These are phyloP conservation scores for Lichtheimia ramosa DNA, from an alignment of 371 early-diverging fungal species.

Conservation along the genomic window DNA sequence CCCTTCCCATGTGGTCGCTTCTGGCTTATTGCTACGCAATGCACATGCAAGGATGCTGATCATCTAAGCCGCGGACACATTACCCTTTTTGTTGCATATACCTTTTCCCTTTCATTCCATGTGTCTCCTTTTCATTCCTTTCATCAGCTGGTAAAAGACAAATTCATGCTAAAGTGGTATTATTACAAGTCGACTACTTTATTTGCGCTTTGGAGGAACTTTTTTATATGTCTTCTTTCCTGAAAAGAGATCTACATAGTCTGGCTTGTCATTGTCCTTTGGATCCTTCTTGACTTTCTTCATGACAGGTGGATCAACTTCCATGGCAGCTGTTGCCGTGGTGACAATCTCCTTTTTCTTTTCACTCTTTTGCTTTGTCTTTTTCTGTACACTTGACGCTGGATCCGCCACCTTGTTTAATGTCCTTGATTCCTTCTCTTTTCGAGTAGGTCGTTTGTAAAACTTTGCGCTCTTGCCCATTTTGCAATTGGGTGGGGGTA, in stretches of 20 bases:
- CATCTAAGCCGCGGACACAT: no score
- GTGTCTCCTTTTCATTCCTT: no score
- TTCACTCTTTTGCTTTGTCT: slow-evolving; percentile 16
- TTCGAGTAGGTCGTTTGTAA: slow-evolving; percentile 58
- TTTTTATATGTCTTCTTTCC: slow-evolving; percentile 48
- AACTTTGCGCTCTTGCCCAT: slow-evolving; percentile 68
- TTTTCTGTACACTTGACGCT: slow-evolving; percentile 16
- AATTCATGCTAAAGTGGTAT: no score
- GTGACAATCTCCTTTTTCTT: slow-evolving; percentile 15
- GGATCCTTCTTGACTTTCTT: slow-evolving; percentile 17
- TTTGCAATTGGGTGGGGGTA: no score
- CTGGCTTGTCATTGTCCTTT: slow-evolving; percentile 28
- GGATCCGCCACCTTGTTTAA: slow-evolving; percentile 32
- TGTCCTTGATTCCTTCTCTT: slow-evolving; percentile 52
- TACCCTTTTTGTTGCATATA: no score
- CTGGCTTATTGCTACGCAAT: no score
- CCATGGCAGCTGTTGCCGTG: slow-evolving; percentile 18
- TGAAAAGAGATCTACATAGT: slow-evolving; percentile 49
- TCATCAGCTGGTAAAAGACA: no score
- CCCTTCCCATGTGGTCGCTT: no score
- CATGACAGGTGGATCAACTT: slow-evolving; percentile 19
- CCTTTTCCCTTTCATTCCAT: no score
- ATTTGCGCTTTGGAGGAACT: slow-evolving; percentile 34
- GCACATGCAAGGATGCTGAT: no score
- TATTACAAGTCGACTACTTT: not conserved